These are phyloP conservation scores for Mortierella claussenii DNA, from an alignment of 192 early-diverging fungal genomes.

Conservation along the genomic window DNA sequence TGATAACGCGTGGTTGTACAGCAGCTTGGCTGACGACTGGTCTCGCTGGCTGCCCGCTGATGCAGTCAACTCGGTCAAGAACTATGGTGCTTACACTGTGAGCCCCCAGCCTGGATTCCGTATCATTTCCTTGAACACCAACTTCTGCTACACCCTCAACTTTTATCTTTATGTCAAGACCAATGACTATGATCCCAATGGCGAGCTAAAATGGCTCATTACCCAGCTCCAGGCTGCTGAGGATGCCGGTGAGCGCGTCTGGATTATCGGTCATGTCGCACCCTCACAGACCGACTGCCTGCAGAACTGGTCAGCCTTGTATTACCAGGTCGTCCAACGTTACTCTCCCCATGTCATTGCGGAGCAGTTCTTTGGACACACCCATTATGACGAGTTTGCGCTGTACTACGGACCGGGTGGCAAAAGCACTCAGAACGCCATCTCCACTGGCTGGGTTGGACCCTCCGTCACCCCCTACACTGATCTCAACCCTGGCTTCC, in stretches of 20 bases:
- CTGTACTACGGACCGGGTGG: conserved; percentile 58
- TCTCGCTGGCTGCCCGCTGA: conserved; percentile 58
- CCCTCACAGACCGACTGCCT: conserved; percentile 60
- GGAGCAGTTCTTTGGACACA: conserved; percentile 68
- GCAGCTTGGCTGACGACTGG: conserved; percentile 59
- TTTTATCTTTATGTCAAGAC: conserved; percentile 61
- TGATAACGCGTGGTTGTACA: conserved; percentile 59
- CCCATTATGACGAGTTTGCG: conserved; percentile 63
- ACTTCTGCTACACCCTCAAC: conserved; percentile 69
- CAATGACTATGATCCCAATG: conserved; percentile 60
- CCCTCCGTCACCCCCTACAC: conserved; percentile 64
- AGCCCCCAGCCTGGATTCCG: conserved; percentile 58
- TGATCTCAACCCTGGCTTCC: conserved; percentile 65
- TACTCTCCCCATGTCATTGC: conserved; percentile 66
- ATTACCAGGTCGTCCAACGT: conserved; percentile 65
- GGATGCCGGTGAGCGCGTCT: conserved; percentile 63
- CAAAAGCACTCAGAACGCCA: conserved; percentile 51
- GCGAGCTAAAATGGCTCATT: conserved; percentile 62
- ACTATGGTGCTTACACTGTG: conserved; percentile 60
- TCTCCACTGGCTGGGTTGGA: conserved; percentile 59
- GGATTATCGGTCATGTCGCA: conserved; percentile 66
- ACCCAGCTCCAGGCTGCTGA: conserved; percentile 61
- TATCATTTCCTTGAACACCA: conserved; percentile 66
- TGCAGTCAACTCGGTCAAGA: conserved; percentile 51
- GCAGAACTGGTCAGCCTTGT: conserved; percentile 63